Percentiles rank a stretch among this genome's conserved stretches.
Conservation (phyloP, 345 rosid genomes). For the Citrus sp. region DNA sequence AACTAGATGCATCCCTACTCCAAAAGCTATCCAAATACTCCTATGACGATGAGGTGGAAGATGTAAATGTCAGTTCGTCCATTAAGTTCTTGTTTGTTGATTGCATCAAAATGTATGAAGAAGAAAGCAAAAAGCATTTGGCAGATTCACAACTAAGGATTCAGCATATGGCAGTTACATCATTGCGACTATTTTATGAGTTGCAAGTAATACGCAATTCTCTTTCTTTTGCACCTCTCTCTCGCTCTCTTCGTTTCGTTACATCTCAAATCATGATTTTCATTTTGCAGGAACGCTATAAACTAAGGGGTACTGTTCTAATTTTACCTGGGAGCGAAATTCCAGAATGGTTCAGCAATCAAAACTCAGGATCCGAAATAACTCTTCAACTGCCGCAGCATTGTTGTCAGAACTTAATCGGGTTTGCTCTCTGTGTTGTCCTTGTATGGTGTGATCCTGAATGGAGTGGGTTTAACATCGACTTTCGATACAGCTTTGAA, state of each 20-base stretch:
- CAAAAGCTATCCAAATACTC: background rate
- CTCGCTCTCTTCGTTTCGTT: background rate
- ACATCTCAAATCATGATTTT: background rate
- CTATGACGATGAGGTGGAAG: background rate
- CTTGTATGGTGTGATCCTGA: background rate
- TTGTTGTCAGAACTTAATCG: background rate
- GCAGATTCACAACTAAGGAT: background rate
- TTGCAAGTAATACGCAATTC: too few relatives aligned
- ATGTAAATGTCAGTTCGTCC: too few relatives aligned
- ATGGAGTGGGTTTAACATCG: background rate
- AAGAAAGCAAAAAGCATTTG: background rate
- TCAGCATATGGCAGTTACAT: background rate
- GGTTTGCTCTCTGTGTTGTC: background rate
- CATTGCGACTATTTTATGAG: background rate
- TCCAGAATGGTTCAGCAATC: background rate
- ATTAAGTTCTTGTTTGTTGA: background rate
- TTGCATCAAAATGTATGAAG: background rate
- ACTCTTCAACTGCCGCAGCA: background rate
- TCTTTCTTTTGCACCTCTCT: too few relatives aligned
- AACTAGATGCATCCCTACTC: background rate
- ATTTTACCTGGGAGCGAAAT: background rate
- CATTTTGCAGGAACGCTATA: background rate
- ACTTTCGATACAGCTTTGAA: background rate
- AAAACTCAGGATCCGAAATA: background rate
- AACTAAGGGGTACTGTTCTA: background rate